Evolutionary conservation across 805 yeast species (phyloP).

Genomic region (Wickerhamomyces mucosus): DNA sequence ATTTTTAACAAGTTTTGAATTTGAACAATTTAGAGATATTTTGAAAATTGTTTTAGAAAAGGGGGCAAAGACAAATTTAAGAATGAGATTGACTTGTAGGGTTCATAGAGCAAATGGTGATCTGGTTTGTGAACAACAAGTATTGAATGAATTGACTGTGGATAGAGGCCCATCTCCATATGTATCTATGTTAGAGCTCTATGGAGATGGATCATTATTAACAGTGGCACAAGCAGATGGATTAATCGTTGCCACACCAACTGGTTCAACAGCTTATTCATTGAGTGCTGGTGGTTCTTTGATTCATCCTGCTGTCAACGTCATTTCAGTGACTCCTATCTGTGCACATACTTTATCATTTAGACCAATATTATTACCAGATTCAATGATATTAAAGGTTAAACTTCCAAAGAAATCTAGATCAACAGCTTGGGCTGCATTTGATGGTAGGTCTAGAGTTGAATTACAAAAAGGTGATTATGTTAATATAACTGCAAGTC

Average conservation of each 20-base stretch:
- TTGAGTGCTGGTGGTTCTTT: slow-evolving; percentile 92
- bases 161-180: slow-evolving; percentile 94
- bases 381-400: slow-evolving; percentile 77
- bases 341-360: slow-evolving; percentile 94
- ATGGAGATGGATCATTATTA: slow-evolving; percentile 75
- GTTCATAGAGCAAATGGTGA: slow-evolving; percentile 38
- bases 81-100: slow-evolving; percentile 84
- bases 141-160: slow-evolving; percentile 80
- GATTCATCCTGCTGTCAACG: slow-evolving; percentile 90
- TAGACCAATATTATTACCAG: slow-evolving; percentile 87
- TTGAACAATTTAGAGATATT: slow-evolving; percentile 56
- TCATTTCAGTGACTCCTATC: slow-evolving; percentile 88
- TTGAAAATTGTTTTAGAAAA: slow-evolving; percentile 49
- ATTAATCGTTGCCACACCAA: slow-evolving; percentile 84
- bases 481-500: slow-evolving; percentile 75
- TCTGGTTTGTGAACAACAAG: slow-evolving; percentile 53
- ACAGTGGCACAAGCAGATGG: slow-evolving; percentile 96
- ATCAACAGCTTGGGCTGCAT: slow-evolving; percentile 93
- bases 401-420: slow-evolving; percentile 77
- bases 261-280: slow-evolving; percentile 95
- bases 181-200: slow-evolving; percentile 80
- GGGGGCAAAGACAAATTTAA: slow-evolving; percentile 68
- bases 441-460: slow-evolving; percentile 85
- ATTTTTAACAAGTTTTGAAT: slow-evolving; percentile 78
- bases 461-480: slow-evolving; percentile 79